Base-by-base conservation (phyloP, 495 filamentous ascomycete genomes). In the Entonaema liquescens region DNA sequence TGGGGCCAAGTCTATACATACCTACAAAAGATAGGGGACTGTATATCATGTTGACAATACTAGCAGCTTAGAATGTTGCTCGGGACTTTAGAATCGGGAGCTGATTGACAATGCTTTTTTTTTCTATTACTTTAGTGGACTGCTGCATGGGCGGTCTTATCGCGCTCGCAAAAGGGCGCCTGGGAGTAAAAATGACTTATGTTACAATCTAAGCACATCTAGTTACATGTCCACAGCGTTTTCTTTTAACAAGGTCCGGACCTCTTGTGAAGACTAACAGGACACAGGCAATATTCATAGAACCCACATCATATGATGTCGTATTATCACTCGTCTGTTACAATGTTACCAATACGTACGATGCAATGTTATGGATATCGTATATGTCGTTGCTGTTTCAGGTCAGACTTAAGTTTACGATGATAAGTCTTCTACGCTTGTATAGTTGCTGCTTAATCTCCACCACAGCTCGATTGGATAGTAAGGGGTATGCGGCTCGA, bases 381-480 rank as follows among this genome's bases (percentile, higher is more conserved):
- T 44, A 44, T 23, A 33, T 17, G 29, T 21, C 47, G 17, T 68
- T 40, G 11, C 29, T n/a, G 71, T 73, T 73, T 73, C 66, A 73
- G 66, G 71, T 69, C 71, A 40, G 15, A 25, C 12, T 65, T 11
- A n/a, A 40, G 21, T 61, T n/a, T 6, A 54, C 42, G 23, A 47
- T 23, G 42, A 59, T 62, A 55, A 50, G 58, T 29, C 56, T 53
- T 53, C 25, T 26, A 13, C 59, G 58, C 56, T 44, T 59, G 17
- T 21, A 12, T 31, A 59, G 65, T 50, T 55, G 65, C 47, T 47
- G 28, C 9, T 11, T 58, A 33, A 58, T 62, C 49, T 61, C 64
- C 70, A 59, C 59, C 29, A 62, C 12, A 71, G 73, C 54, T 74
- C 54, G 57, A 74, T 72, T 70, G 54, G 65, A 57, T 63, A 50